Base-by-base conservation (phyloP, 495 filamentous ascomycete genomes). In the Podospora didyma region DNA sequence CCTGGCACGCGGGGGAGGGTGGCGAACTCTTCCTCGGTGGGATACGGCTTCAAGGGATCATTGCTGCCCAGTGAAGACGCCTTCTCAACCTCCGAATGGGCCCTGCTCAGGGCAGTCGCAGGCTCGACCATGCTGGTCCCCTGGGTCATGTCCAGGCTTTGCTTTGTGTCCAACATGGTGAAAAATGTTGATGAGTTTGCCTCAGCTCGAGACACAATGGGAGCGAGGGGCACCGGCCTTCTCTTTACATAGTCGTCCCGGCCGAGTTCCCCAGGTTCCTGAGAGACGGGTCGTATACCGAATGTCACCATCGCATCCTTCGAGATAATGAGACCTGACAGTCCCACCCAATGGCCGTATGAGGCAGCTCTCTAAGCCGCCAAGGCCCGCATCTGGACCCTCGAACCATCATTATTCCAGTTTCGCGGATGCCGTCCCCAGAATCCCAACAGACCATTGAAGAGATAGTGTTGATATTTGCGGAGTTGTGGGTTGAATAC, bases 1-100 rank as follows among this genome's bases (percentile, higher is more conserved):
- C 81, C 88, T 14, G 87, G 74, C 1, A 92, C 77, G 39, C 88
- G 82, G 22, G 79, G 83, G 7, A 92, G 77, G 0, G 80, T 82
- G 0, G 66, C 57, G 46, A 86, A 63, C 49, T 92, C 84, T 35
- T 86, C 81, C 1, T 79, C 76, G 0, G 82, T 90, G 0, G 83
- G 88, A 42, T 37, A 37, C 2, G 34, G 34, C 34, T 37, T 37
- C 34, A 37, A 16, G 9, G 34, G 34, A 37, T 37, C 34, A 16
- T 16, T 37, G 34, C 34, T 37, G 34, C 34, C 34, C 34, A 37
- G 9, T 16, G 34, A 37, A n/a, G n/a, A n/a, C 34, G 34, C 34
- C 34, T 37, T 37, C 34, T 37, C 34, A 16, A 16, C 34, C 34
- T 37, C 34, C 9, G 34, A 37, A 37, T 37, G 34, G 34, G 16